A percentile compares a stretch with the other conserved stretches of the same genome.
Evolutionary conservation across 1,139 yeast genomes (phyloP).

Genomic region (Geotrichum carabidarum): DNA sequence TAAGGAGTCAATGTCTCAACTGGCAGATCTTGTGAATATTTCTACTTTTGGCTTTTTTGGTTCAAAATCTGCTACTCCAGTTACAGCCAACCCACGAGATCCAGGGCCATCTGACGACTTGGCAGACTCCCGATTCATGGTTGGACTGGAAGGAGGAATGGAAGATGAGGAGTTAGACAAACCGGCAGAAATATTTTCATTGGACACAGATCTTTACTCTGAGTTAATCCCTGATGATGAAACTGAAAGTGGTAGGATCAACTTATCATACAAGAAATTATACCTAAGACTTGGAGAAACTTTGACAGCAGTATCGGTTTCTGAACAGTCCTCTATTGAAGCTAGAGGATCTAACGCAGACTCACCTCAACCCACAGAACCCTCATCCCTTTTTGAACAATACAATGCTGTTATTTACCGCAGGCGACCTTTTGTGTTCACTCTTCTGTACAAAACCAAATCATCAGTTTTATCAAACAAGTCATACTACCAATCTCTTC

Average conservation of each 20-base stretch:
- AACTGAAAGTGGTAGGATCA: not conserved
- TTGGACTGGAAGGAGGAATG: conserved; percentile 27
- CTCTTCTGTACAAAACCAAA: conserved; percentile 24
- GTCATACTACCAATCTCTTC: conserved; percentile 26
- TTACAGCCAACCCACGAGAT: conserved; percentile 10
- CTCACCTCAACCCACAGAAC: not conserved
- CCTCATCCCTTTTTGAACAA: conserved; percentile 1
- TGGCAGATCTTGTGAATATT: conserved; percentile 23
- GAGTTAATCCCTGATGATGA: conserved; percentile 6
- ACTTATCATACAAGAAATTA: conserved; percentile 13
- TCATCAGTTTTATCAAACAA: conserved; percentile 20
- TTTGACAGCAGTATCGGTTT: conserved; percentile 1
- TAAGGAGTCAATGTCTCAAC: conserved; percentile 26
- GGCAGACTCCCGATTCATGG: conserved; percentile 27
- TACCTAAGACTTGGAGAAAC: not conserved
- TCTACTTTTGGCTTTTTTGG: conserved; percentile 21
- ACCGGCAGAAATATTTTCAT: not conserved
- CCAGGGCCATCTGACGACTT: conserved; percentile 25
- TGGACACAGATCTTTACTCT: conserved; percentile 14
- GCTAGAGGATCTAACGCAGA: too few relatives aligned
- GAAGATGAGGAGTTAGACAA: conserved; percentile 23
- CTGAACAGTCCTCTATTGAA: not conserved
- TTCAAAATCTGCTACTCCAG: conserved; percentile 14
- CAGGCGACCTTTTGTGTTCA: conserved; percentile 30
- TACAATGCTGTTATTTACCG: conserved; percentile 28